These are phyloP conservation scores for Penicillium freii DNA, from an alignment of 2,329 filamentous ascomycete species.

Conservation along the genomic window DNA sequence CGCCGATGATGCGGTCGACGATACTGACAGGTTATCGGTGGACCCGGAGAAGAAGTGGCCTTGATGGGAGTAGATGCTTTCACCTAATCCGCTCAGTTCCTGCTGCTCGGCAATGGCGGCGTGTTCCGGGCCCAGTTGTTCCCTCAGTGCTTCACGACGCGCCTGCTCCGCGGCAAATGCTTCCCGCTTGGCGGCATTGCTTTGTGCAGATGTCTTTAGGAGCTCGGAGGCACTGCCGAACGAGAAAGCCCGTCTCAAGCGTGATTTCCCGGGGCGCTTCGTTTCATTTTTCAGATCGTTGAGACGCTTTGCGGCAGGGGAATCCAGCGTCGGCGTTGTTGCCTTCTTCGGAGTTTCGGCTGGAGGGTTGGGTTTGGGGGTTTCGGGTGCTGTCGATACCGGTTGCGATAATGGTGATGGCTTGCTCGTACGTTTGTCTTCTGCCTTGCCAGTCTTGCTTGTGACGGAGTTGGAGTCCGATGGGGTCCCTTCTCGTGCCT, in stretches of 20 bases:
- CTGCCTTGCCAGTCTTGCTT: constrained; percentile 54
- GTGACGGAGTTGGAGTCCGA: constrained; percentile 22
- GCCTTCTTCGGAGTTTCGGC: constrained; percentile 24
- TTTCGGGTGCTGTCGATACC: constrained; percentile 48
- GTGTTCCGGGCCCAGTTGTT: constrained; percentile 81
- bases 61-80: constrained; percentile 86
- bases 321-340: constrained; percentile 45
- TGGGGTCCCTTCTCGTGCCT: constrained; percentile 26
- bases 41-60: constrained; percentile 83
- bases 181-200: constrained; percentile 48
- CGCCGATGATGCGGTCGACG: constrained; percentile 49
- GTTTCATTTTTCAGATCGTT: constrained; percentile 80
- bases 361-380: constrained; percentile 21
- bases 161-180: constrained; percentile 54
- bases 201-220: constrained; percentile 68
- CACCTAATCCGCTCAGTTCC: constrained; percentile 86
- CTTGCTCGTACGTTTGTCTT: constrained; percentile 65
- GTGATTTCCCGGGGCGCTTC: constrained; percentile 77
- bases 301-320: constrained; percentile 78
- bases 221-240: constrained; percentile 95
- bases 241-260: constrained; percentile 86
- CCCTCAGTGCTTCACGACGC: constrained; percentile 63
- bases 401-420: constrained; percentile 75
- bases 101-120: constrained; percentile 87
- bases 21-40: constrained; percentile 75